Base-by-base conservation (phyloP, 306 rosid genomes). In the Fragaria nilgerrensis region DNA sequence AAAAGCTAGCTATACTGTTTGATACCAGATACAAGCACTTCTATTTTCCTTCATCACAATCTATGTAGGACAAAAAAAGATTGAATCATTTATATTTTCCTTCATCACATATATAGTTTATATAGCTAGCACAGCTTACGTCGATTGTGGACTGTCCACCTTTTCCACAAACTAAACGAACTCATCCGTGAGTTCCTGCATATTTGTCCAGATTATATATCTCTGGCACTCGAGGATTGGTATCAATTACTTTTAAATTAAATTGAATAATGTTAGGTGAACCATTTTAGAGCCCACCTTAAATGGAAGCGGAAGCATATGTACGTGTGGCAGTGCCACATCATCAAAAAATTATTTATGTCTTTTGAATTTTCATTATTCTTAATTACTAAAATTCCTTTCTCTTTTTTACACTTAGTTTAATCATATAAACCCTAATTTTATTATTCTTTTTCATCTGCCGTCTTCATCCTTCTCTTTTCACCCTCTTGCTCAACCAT, bases 21-120 rank as follows among this genome's bases (percentile, higher is more conserved):
- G 78, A 45, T 64, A 56, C 75, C 59, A 56, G 22, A 20, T 70
- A 49, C 9, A 80, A 74, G 80, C 89, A 80, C 85, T 82, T 75
- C 39, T 29, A 22, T 73, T 47, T 73, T 83, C 34, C 36, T 55
- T 83, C 25, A 68, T 64, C 29, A 64, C 5, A 34, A 9, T 64
- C 5, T 8, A 65, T 75, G 77, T 34, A 23, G 75, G 58, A 41
- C 56, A 32, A 32, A 32, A 83, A 80, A 22, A 62, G 43, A 44
- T 50, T 6, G 19, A 36, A 58, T 44, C 64, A 36, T 15, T 22
- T 41, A 53, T 3, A 15, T 4, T 58, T 37, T 37, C 41, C 41
- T 41, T 41, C 10, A 41, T 41, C 10, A 8, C 2, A 8, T 23
- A 9, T 34, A 45, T 22, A 55, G 23, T 32, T 44, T 53, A 5